Conservation (phyloP, 148 eudicot genomes). For the Arbutus unedo region DNA sequence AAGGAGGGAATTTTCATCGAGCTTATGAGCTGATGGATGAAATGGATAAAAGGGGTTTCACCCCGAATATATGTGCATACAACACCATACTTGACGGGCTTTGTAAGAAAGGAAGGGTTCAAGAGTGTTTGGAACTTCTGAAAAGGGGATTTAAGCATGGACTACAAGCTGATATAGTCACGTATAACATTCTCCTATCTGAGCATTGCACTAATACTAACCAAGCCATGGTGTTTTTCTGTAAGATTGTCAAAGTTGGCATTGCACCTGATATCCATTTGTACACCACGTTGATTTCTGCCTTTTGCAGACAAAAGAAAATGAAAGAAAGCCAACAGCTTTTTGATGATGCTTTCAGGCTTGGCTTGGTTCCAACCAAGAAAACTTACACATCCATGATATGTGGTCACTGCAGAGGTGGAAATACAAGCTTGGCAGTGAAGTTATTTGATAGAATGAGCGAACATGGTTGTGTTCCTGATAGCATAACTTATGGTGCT, state of each 20-base stretch:
- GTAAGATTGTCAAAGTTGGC: conserved; percentile 64
- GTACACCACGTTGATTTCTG: conserved; percentile 62
- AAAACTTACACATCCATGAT: conserved; percentile 85
- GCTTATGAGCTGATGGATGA: conserved; percentile 62
- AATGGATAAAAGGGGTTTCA: conserved; percentile 43
- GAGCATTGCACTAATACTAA: conserved; percentile 49
- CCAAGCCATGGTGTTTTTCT: conserved; percentile 42
- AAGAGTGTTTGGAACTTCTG: conserved; percentile 59
- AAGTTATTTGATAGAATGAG: conserved; percentile 56
- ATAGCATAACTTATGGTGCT: conserved; percentile 73
- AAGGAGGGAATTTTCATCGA: conserved; percentile 64
- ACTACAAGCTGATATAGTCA: conserved; percentile 64
- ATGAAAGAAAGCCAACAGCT: conserved; percentile 63
- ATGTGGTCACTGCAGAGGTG: conserved; percentile 63
- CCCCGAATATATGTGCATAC: conserved; percentile 64
- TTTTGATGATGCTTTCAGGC: conserved; percentile 51
- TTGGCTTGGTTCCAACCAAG: conserved; percentile 64
- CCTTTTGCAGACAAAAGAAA: conserved; percentile 52
- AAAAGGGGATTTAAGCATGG: conserved; percentile 33
- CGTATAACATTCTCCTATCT: conserved; percentile 74
- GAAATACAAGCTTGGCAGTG: conserved; percentile 42
- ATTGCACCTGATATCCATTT: conserved; percentile 59
- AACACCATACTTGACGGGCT: conserved; percentile 66
- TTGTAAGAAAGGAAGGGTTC: conserved; percentile 60
- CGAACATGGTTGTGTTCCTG: conserved; percentile 64